Base-by-base conservation (phyloP, 2,329 filamentous ascomycete species). In the Verticillium albo-atrum region DNA sequence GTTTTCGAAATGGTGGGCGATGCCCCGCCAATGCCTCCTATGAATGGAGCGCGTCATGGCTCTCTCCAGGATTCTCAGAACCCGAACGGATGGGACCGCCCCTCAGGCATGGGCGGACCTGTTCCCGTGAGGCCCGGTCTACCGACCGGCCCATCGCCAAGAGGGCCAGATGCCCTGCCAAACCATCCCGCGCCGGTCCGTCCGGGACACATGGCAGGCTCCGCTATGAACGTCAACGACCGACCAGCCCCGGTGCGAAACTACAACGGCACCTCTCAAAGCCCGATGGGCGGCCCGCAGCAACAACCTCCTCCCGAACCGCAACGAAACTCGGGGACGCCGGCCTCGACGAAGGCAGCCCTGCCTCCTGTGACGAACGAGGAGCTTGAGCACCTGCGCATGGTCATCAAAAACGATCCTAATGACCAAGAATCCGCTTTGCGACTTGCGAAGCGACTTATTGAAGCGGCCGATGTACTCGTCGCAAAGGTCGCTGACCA, bases 391-490 rank as follows among this genome's bases (percentile, higher is more conserved):
- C 82, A 82, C 25, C 77, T 98, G 9, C 87, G 91, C 32, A 84
- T 85, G 67, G 76, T 79, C 6, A 87, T 90, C 63, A 90, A 89
- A 70, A 79, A 79, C 27, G 90, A 92, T 62, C 86, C 92, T 0
- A 81, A 82, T 30, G 92, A 97, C 65, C 84, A 89, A 62, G 83
- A 83, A 54, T 82, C 86, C 3, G 89, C 90, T 15, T 78, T 99
- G 59, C 78, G 80, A 10, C 80, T 97, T 20, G 92, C 91, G 1
- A 94, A 93, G 75, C 91, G 89, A 67, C 79, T 97, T 5, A 87
- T 96, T 1, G 92, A 97, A 75, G 95, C 94, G 2, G 86, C 92
- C 0, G 87, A 88, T 14, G 85, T 90, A 5, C 82, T 99, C 1
- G 86, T 92, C 3, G 78, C 83, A 2, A 76, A 76, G 15, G 73